Percentiles rank a stretch among this genome's conserved stretches.
These are phyloP conservation scores for Fusarium anthophilum DNA, from an alignment of 2,329 filamentous ascomycete genomes.

Conservation along the genomic window DNA sequence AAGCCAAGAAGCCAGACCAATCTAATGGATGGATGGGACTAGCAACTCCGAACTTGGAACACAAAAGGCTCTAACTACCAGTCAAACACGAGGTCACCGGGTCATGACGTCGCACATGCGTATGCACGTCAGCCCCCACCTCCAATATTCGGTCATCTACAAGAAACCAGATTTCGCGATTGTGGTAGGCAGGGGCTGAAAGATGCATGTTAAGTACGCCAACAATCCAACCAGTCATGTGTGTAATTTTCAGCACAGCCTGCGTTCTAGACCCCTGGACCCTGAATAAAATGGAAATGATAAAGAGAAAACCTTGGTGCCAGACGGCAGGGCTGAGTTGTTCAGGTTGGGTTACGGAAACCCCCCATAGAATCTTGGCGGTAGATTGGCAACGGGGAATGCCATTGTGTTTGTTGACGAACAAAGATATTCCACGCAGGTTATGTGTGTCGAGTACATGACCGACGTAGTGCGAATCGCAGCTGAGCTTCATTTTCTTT, in stretches of 20 bases:
- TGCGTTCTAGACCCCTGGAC: slow-evolving; percentile 34
- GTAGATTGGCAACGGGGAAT: neutral
- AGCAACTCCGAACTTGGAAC: slow-evolving; percentile 7
- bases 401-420: neutral
- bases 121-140: slow-evolving; percentile 40
- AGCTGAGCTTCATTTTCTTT: neutral
- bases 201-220: neutral
- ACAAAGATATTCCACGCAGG: neutral
- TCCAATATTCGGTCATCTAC: neutral
- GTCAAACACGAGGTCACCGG: slow-evolving; percentile 22
- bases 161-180: slow-evolving; percentile 40
- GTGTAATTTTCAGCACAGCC: neutral
- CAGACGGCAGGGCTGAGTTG: slow-evolving; percentile 33
- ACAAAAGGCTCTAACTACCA: neutral
- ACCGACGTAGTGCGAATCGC: neutral
- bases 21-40: slow-evolving; percentile 3
- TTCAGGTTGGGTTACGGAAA: slow-evolving; percentile 20
- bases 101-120: slow-evolving; percentile 41
- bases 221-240: slow-evolving; percentile 18
- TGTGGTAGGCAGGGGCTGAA: slow-evolving; percentile 17
- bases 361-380: slow-evolving; percentile 13
- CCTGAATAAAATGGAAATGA: slow-evolving; percentile 13
- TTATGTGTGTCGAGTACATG: neutral
- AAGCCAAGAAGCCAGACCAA: slow-evolving; percentile 20
- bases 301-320: neutral